Percentiles rank a stretch among this genome's conserved stretches.
Conservation (phyloP, 192 early-diverging fungal genomes). For the Geranomyces michiganensis region DNA sequence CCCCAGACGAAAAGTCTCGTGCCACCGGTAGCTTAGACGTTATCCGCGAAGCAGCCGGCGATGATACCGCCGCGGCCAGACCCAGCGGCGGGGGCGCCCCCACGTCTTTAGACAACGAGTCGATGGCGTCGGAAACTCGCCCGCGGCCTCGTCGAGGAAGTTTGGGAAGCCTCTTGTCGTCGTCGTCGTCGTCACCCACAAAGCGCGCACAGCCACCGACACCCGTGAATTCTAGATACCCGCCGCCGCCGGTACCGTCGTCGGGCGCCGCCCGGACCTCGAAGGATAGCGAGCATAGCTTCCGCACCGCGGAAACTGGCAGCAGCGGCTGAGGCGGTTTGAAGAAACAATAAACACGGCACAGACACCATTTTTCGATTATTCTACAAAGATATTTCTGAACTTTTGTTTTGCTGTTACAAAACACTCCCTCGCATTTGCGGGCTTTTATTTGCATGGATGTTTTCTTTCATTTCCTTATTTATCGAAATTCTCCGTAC, state of each 20-base stretch:
- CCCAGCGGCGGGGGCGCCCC: background rate
- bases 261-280: background rate
- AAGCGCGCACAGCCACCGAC: background rate
- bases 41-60: constrained; percentile 2
- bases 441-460: too few relatives aligned
- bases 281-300: background rate
- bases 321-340: background rate
- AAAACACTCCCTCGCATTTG: background rate
- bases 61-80: background rate
- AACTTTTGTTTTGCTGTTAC: background rate
- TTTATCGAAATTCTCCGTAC: too few relatives aligned
- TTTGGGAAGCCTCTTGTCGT: background rate
- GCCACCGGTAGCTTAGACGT: background rate
- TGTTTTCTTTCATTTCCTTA: background rate
- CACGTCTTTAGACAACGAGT: too few relatives aligned
- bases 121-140: constrained; percentile 10
- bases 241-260: background rate
- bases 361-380: background rate
- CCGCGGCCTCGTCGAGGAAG: background rate
- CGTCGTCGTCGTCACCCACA: background rate
- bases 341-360: too few relatives aligned
- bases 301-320: background rate
- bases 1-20: background rate
- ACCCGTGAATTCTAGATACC: background rate
- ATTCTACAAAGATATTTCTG: background rate